These are phyloP conservation scores for Suillus ampliporus DNA, from an alignment of 768 basidiomycete genomes.

Conservation along the genomic window DNA sequence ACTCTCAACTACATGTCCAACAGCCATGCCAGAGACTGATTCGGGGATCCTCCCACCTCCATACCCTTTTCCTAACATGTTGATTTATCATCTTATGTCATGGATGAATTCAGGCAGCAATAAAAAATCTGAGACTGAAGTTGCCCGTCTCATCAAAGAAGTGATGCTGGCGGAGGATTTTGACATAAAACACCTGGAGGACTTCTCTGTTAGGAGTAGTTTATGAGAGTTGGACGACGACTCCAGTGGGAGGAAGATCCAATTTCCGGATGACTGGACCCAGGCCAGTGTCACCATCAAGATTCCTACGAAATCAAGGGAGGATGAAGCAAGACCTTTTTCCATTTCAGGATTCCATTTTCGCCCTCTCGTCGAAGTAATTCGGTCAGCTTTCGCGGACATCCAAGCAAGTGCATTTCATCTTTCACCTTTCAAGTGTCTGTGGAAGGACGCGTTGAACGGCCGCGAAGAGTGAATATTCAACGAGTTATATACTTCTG, in stretches of 20 bases:
- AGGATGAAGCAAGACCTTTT: slow-evolving; percentile 9
- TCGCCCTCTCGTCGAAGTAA: slow-evolving; percentile 20
- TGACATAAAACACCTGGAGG: slow-evolving; percentile 4
- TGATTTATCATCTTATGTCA: slow-evolving; percentile 22
- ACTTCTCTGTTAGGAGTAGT: not conserved
- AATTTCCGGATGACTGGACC: slow-evolving; percentile 1
- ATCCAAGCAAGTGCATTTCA: too few species aligned
- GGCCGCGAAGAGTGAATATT: too few species aligned
- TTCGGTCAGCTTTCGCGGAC: slow-evolving; percentile 1
- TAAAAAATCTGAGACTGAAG: not conserved
- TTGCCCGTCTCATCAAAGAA: slow-evolving; percentile 11
- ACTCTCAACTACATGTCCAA: not conserved
- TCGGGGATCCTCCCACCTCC: not conserved
- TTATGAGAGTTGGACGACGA: not conserved
- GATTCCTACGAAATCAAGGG: not conserved
- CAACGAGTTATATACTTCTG: too few species aligned
- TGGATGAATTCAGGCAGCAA: slow-evolving; percentile 27
- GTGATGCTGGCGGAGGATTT: slow-evolving; percentile 16
- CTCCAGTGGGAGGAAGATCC: not conserved
- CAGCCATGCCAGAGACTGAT: not conserved
- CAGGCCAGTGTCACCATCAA: slow-evolving; percentile 18
- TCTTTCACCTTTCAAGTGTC: too few species aligned
- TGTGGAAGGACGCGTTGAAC: too few species aligned
- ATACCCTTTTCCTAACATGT: slow-evolving; percentile 21
- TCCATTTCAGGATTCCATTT: slow-evolving; percentile 20